These are phyloP conservation scores for Silene latifolia DNA, from an alignment of 148 eudicot genomes.

Conservation along the genomic window DNA sequence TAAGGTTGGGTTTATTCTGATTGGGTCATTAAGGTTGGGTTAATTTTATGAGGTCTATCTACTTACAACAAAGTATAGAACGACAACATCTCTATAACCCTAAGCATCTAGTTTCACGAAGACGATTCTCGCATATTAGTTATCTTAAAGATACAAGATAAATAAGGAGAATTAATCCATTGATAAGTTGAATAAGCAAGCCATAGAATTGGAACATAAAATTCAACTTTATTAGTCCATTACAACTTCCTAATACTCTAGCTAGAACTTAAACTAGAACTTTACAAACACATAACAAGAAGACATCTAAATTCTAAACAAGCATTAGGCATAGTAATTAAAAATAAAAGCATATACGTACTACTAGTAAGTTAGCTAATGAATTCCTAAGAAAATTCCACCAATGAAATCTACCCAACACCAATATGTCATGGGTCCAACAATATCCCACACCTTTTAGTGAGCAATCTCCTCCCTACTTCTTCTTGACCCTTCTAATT, in stretches of 20 bases:
- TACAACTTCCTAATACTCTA: constrained; percentile 7
- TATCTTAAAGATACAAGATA: too few species aligned
- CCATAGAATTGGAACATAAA: background rate
- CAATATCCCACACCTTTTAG: constrained; percentile 9
- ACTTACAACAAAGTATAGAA: too few species aligned
- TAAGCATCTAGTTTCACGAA: too few species aligned
- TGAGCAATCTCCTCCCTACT: too few species aligned
- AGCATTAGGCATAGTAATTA: background rate
- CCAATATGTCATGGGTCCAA: constrained; percentile 23
- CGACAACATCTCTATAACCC: too few species aligned
- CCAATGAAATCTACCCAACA: constrained; percentile 24
- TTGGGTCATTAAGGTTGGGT: too few species aligned
- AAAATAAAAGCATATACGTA: background rate
- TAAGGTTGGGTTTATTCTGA: too few species aligned
- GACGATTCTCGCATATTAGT: too few species aligned
- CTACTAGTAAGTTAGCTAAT: background rate
- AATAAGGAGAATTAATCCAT: too few species aligned
- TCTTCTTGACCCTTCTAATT: background rate
- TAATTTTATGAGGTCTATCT: too few species aligned
- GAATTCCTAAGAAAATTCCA: constrained; percentile 15
- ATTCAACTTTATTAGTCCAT: background rate
- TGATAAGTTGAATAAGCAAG: background rate
- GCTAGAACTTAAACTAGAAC: background rate
- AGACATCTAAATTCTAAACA: background rate
- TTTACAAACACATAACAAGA: constrained; percentile 19